phyloP scores from a whole-genome alignment of 2,329 filamentous ascomycete genomes.

The Fusarium longipes region DNA sequence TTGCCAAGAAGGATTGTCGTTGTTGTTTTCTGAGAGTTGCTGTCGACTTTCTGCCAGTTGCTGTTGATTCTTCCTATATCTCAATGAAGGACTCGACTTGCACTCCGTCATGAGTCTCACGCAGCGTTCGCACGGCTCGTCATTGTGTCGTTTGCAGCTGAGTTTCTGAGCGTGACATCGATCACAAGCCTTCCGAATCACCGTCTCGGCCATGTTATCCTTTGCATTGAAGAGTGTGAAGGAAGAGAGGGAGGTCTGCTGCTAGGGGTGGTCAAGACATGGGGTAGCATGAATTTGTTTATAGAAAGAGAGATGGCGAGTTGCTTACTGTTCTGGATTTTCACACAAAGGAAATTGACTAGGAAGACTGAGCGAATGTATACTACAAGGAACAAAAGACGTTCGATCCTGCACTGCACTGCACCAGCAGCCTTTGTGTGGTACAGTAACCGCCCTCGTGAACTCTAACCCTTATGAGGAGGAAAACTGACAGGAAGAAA shows the following conservation, averaged over 20 bases:
- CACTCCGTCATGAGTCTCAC: slow-evolving; percentile 56
- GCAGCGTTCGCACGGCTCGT: slow-evolving; percentile 58
- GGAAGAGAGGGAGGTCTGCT: slow-evolving; percentile 33
- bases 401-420: slow-evolving; percentile 1
- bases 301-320: slow-evolving; percentile 17
- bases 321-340: neutral
- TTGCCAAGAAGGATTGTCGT: slow-evolving; percentile 5
- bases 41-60: slow-evolving; percentile 22
- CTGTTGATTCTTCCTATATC: slow-evolving; percentile 52
- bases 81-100: slow-evolving; percentile 58
- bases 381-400: neutral
- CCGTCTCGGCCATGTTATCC: slow-evolving; percentile 52
- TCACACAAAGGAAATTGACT: no score
- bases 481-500: neutral
- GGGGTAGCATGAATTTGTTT: slow-evolving; percentile 31
- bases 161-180: slow-evolving; percentile 61
- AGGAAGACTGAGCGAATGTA: neutral
- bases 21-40: slow-evolving; percentile 17
- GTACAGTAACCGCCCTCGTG: slow-evolving; percentile 19
- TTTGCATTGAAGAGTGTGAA: slow-evolving; percentile 1
- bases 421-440: slow-evolving; percentile 24
- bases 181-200: slow-evolving; percentile 59
- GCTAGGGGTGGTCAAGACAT: slow-evolving; percentile 41
- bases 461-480: neutral
- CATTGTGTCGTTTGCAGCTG: slow-evolving; percentile 56